Base-by-base conservation (phyloP, 495 filamentous ascomycete genomes). In the Penicillium subrubescens region DNA sequence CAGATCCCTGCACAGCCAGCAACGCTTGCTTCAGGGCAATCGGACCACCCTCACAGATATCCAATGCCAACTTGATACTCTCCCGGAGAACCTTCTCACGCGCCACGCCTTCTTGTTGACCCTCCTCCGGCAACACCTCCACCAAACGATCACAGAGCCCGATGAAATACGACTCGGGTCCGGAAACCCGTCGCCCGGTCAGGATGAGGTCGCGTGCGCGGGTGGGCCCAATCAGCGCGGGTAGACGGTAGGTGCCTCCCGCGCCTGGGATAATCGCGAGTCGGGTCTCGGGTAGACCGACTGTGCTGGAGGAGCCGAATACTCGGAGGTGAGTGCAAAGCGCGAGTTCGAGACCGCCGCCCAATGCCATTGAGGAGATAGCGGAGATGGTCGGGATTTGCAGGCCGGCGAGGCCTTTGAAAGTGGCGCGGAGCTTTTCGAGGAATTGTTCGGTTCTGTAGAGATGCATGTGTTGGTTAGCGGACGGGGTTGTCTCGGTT, bases 201-300 rank as follows among this genome's bases (percentile, higher is more conserved):
- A 97, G 75, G 8, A 97, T 87, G 52, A 97, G 74, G 70, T 98
- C 93, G 50, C 92, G 80, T 8, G 95, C 95, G 25, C 90, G 85
- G 8, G 81, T 75, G 5, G 86, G 73, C 5, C 95, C 96, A 58
- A 98, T 88, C 17, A 98, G 69, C 0, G 76, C 77, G 0, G 91
- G 92, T 0, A 99, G 84, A 5, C 95, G 88, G 73, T 91, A 93
- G 0, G 93, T 97, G 19, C 95, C 95, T 7, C 95, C 95, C 0
- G 95, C 96, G 48, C 95, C 95, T 7, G 95, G 95, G 62, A 98
- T 90, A 69, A 99, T 98, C 25, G 89, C 95, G 1, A 99, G 84
- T 0, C 92, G 80, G 0, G 95, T 97, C 70, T 99, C 95, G 2
- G 95, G 95, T 3, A 99, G 84, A 1, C 86, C 94, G 60, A 99